Base-by-base conservation (phyloP, 2,329 filamentous ascomycete species). In the Metarhizium rileyi region DNA sequence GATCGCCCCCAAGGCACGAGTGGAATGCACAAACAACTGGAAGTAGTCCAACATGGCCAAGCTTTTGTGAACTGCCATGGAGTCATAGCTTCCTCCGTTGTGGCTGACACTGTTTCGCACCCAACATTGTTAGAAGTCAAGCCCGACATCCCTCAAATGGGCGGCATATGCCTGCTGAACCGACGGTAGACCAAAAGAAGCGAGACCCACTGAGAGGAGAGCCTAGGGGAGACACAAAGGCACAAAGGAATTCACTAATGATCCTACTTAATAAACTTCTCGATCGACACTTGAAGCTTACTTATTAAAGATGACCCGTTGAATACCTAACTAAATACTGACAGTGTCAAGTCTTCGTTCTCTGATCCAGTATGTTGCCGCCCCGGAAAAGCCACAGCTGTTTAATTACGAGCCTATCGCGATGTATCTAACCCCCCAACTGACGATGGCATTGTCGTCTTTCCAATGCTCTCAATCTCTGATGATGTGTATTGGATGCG, bases 361-460 rank as follows among this genome's bases (percentile, higher is more conserved):
- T 36, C 33, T 36, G 5, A 7, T 36, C 10, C 16, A 16, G 33
- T 26, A n/a, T 16, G 40, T 22, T 26, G 23, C 23, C 46, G 28
- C 42, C 20, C 12, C 42, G 25, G 23, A 28, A 26, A 38, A 50
- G 50, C 16, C 38, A 8, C 20, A 44, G 35, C 40, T 16, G 38
- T 18, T 38, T 48, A 35, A 26, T 40, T 44, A 14, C 48, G 45
- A 27, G 55, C 55, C 55, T 46, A 56, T 44, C 52, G 52, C 27
- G 55, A 56, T n/a, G 55, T 47, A 38, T 48, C 30, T 9, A 57
- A 44, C n/a, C 55, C 55, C 42, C 38, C 1, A 26, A 10, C 7
- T 26, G 27, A 38, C 30, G 30, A 10, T 33, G 30, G 10, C 2
- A 12, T 33, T 33, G 30, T 14, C 30, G 30, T 14, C 12, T 14